Base-by-base conservation (phyloP, 2,329 filamentous ascomycete genomes). In the Tolypocladium amazonense region DNA sequence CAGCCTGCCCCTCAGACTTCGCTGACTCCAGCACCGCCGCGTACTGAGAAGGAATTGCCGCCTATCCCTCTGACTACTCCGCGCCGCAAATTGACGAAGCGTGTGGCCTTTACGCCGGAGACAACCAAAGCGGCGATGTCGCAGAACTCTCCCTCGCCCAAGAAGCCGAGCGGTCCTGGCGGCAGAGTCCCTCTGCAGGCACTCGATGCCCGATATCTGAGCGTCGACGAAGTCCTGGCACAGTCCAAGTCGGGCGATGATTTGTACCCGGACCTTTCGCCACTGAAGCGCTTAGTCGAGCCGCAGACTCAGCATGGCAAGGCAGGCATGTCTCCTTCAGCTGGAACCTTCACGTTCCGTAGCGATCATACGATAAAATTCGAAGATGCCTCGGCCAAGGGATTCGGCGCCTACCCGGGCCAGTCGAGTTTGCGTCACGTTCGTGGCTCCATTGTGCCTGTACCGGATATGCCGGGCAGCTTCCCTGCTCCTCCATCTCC, bases 51-150 rank as follows among this genome's bases (percentile, higher is more conserved):
- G 65, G 75, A 79, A 27, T 70, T 86, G 38, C 80, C 80, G 57
- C 70, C 77, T 3, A 70, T 79, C 23, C 79, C 82, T 7, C 74
- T 84, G 59, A 86, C 84, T 6, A 90, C 88, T 1, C 88, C 88
- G 9, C 86, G 86, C 38, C 81, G 86, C 30, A 89, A 86, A 72
- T 70, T 78, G 43, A 71, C 75, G 23, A 96, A 95, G 76, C 87
- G 84, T 59, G 90, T 96, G 41, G 86, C 89, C 57, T 96, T 96
- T 68, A 91, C 88, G 0, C 87, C 87, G 0, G 86, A 85, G 62
- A 86, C 87, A 41, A 82, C 89, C 63, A 74, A 75, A 23, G 72
- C 75, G 11, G 70, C 73, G 0, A 65, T 75, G 56, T 64, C 69
- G 0, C 78, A 82, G 61, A 75, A 79, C 60, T 82, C 83, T 1